Base-by-base conservation (phyloP, 108 stramenopile genomes). In the Nannochloropsis salina region DNA sequence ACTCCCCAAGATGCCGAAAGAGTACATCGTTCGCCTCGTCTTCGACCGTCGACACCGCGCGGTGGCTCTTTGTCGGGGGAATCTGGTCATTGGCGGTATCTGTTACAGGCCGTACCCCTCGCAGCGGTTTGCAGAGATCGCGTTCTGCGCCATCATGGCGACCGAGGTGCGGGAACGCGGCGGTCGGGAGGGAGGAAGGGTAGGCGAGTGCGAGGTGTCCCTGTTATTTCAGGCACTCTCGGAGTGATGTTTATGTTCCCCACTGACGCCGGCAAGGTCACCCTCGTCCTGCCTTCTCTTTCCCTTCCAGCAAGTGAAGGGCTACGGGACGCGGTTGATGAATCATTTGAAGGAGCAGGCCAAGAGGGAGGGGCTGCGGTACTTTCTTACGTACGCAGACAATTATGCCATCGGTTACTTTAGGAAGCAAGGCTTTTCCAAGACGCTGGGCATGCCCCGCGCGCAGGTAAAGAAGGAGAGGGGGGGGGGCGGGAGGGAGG, bases 311-410 rank as follows among this genome's bases (percentile, higher is more conserved):
- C 85, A 90, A 82, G 90, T 93, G 42, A 45, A 94, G 91, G 99
- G 99, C 9, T 96, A 95, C 87, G 99, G 99, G 41, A 97, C 96
- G 40, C 94, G 95, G 82, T 88, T 99, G 81, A 99, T 99, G 99
- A 99, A 98, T 91, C 91, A 98, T 86, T 85, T 98, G 42, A 99
- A 99, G 92, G 90, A 92, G 88, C 93, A 95, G 82, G 97, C 92
- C 2, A 93, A 94, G 12, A 84, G 86, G 9, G 93, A 93, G 44
- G 96, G 95, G 82, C 92, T 98, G 43, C 95, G 94, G 82, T 96
- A 98, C 86, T 96, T 98, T 83, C 97, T 98, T 82, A 99, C 99
- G 5, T 99, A 97, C 90, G 99, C 99, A 0, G 98, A 99, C 91
- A 98, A 99, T 88, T 98, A 95, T 85, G 98, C 97, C 44, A 96